Evolutionary conservation across 768 basidiomycete species (phyloP), one percentile per base, ranked within the genome.

Genomic region (Nidularia sp.): DNA sequence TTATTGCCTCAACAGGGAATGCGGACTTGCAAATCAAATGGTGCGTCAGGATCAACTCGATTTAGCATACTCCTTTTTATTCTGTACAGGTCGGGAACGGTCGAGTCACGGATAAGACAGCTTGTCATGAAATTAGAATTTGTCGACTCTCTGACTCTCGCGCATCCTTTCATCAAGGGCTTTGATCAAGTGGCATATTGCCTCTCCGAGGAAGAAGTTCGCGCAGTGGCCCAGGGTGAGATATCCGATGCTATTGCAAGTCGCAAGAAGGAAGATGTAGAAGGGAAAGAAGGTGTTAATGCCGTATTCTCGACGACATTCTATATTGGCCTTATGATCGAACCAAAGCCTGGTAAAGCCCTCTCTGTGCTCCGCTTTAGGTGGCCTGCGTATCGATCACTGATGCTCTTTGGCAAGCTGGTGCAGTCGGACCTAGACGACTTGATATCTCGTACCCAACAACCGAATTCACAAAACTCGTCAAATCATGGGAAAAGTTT

Each of bases 371-470:
- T 7, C 36, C n/a, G 36, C n/a, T 39, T 36, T 13, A 15, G n/a
- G 18, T 49, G 15, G 9, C 5, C 8, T 25, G 8, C 25, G 9
- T 22, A 4, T 44, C 9, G 5, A 15, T 51, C 9, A 36, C 8
- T 36, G 6, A 36, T 13, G 12, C 48, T 36, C 13, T 34, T 56
- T 41, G 33, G 43, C 35, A 49, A 94, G 93, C 85, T 55, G 89
- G 87, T 15, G 74, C 87, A 5, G 70, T 78, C 54, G 93, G 88
- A 29, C 85, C 89, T 49, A 80, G 95, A 57, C 86, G 81, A 64
- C 76, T 99, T 58, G 97, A 99, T 68, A 95, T 99, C 53, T 95
- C 95, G 46, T 98, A 94, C 71, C 97, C 97, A 3, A 97, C 93
- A 3, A 89, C 87, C 29, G 93, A 98, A 62, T 99, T 98, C 66